Conservation (phyloP, 2,329 filamentous ascomycete species). For the Alternaria incomplexa region DNA sequence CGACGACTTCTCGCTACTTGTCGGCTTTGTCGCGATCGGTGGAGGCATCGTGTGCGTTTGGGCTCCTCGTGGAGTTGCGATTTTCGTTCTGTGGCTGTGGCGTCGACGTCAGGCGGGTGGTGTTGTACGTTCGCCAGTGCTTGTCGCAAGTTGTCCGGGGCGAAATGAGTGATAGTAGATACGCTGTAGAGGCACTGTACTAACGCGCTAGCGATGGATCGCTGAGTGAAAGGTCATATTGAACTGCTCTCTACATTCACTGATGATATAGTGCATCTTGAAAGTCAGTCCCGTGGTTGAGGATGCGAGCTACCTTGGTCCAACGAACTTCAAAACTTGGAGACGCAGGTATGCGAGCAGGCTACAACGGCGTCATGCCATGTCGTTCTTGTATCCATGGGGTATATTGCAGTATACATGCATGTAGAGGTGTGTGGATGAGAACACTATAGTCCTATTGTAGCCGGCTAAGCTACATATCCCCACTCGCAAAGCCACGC, state of each 20-base stretch:
- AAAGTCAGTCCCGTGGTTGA: background rate
- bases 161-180: accelerated
- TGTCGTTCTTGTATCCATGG: no score
- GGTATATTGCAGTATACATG: no score
- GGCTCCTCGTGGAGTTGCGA: background rate
- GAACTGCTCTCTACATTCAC: background rate
- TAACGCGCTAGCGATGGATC: no score
- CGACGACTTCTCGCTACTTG: background rate
- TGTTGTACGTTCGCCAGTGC: background rate
- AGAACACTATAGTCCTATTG: accelerated
- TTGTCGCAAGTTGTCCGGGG: background rate
- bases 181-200: background rate
- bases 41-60: background rate
- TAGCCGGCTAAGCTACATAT: no score
- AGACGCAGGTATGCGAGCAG: no score
- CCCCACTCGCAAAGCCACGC: no score
- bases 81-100: accelerated
- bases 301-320: background rate
- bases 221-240: no score
- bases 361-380: no score
- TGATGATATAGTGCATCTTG: background rate
- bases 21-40: background rate
- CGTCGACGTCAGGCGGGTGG: background rate
- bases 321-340: background rate
- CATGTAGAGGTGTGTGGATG: no score